Conservation (phyloP, 2,329 filamentous ascomycete species). For the Penicillium concentricum region DNA sequence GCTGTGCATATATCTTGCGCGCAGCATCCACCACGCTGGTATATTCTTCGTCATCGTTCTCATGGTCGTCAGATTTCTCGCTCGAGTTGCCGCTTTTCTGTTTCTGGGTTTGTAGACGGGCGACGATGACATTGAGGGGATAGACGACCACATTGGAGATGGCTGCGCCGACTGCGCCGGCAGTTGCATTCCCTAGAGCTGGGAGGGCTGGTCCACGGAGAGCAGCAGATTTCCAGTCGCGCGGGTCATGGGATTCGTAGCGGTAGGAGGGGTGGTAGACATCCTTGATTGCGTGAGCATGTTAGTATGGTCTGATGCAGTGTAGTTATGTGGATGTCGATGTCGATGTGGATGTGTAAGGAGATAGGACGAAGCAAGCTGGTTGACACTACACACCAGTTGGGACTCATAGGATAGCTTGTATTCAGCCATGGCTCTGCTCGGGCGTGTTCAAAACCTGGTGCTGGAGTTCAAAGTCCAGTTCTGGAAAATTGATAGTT, state of each 20-base stretch:
- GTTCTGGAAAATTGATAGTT: background rate
- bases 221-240: slow-evolving; percentile 34
- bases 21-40: slow-evolving; percentile 67
- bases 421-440: slow-evolving; percentile 58
- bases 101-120: slow-evolving; percentile 73
- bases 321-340: background rate
- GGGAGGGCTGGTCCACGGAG: slow-evolving; percentile 55
- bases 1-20: slow-evolving; percentile 65
- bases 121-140: slow-evolving; percentile 77
- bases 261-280: slow-evolving; percentile 47
- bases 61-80: slow-evolving; percentile 38
- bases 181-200: slow-evolving; percentile 76
- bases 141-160: slow-evolving; percentile 77
- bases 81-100: slow-evolving; percentile 45
- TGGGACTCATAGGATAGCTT: slow-evolving; percentile 62
- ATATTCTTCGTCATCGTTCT: slow-evolving; percentile 60
- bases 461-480: background rate
- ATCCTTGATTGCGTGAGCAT: slow-evolving; percentile 30
- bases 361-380: background rate
- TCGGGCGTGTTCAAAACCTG: background rate
- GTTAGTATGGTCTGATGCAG: background rate
- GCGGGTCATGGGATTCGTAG: slow-evolving; percentile 33
- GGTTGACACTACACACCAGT: slow-evolving; percentile 17
- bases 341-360: background rate
- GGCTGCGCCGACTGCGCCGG: slow-evolving; percentile 74